Conservation (phyloP, 495 filamentous ascomycete species). For the Evernia prunastri region DNA sequence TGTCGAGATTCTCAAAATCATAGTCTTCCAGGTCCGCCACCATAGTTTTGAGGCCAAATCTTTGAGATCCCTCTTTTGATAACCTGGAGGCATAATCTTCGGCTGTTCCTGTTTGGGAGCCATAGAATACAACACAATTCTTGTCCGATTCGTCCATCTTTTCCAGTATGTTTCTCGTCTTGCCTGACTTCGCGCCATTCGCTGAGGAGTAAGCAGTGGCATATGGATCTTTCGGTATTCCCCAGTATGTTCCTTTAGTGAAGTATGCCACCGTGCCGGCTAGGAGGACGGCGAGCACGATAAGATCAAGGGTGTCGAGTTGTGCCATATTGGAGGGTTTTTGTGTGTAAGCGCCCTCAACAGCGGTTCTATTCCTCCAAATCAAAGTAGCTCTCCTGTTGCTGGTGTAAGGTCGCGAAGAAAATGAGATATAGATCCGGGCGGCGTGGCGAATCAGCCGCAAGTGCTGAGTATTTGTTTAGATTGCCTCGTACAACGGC, state of each 20-base stretch:
- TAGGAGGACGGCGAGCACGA: slow-evolving; percentile 79
- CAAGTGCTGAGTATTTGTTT: neutral
- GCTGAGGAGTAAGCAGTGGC: slow-evolving; percentile 58
- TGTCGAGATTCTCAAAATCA: slow-evolving; percentile 91
- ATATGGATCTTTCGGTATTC: slow-evolving; percentile 78
- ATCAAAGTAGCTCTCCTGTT: neutral
- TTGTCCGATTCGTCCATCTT: slow-evolving; percentile 94
- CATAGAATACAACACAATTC: slow-evolving; percentile 97
- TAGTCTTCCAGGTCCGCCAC: slow-evolving; percentile 97
- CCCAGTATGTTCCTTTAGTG: slow-evolving; percentile 94
- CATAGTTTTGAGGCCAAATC: slow-evolving; percentile 97
- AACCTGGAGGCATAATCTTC: slow-evolving; percentile 98
- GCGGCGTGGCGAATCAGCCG: neutral
- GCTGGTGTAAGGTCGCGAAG: neutral
- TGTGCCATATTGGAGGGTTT: slow-evolving; percentile 65
- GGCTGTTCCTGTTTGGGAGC: slow-evolving; percentile 95
- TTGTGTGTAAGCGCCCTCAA: neutral
- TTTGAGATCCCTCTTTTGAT: slow-evolving; percentile 93
- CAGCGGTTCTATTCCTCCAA: neutral
- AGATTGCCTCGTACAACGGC: neutral
- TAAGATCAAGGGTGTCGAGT: slow-evolving; percentile 88
- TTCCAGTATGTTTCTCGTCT: slow-evolving; percentile 85
- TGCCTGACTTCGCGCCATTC: slow-evolving; percentile 74
- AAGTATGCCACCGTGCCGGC: slow-evolving; percentile 90
- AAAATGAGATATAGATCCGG: neutral